Base-by-base conservation (phyloP, 345 rosid species). In the Xanthoceras sorbifolium region DNA sequence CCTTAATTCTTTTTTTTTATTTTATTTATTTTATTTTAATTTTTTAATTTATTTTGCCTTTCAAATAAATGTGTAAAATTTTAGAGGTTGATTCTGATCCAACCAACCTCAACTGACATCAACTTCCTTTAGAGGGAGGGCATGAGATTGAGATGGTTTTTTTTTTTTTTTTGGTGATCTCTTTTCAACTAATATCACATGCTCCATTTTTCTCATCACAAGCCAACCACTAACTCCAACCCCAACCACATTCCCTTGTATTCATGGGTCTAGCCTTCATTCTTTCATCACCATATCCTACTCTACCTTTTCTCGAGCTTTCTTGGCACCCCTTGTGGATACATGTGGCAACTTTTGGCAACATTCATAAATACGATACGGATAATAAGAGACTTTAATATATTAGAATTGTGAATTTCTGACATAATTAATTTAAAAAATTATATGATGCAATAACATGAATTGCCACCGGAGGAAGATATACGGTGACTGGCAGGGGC, bases 31-130 rank as follows among this genome's bases (percentile, higher is more conserved):
- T 40, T 10, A 61, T 8, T 9, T 22, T 44, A 15, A n/a, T n/a
- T n/a, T n/a, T n/a, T n/a, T n/a, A n/a, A n/a, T n/a, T n/a, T n/a
- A n/a, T n/a, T n/a, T n/a, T 67, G 29, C 3, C 54, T 17, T 77
- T 59, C 71, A 15, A 75, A 74, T 64, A 72, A 40, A 50, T 62
- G 71, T 60, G 29, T n/a, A 62, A 50, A 6, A 11, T 22, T 12
- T 29, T 60, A 18, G 22, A 32, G 76, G 9, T 64, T 66, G 85
- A 76, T 83, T 83, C 79, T 54, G 31, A 61, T 73, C 67, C 79
- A 79, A 74, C 78, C 74, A 77, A 84, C 17, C 81, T 31, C 75
- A 85, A 76, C 83, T 52, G 82, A 80, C 77, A 44, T 79, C 86
- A 84, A 78, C 83, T 68, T 85, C 77, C 34, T 28, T 55, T 46